A percentile compares a stretch with the other conserved stretches of the same genome.
phyloP scores from a whole-genome alignment of 2,329 filamentous ascomycete species.

The Reticulascus tulasneorum region DNA sequence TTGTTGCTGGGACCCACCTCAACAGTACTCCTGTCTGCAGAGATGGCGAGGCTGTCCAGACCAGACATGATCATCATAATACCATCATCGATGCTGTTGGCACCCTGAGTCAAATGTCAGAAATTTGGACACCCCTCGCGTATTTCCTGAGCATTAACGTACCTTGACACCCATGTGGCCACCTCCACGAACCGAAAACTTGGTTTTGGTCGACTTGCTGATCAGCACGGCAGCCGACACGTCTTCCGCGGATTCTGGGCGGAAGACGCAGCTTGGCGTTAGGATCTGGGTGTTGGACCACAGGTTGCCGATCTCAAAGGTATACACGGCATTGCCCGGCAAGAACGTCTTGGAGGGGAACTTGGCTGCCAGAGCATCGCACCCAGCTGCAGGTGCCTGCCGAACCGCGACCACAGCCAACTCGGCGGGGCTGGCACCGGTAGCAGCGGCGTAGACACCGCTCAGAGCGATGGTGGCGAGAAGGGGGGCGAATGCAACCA shows the following conservation, averaged over 20 bases:
- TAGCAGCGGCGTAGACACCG: no score
- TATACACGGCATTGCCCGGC: constrained; percentile 1
- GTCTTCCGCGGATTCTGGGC: constrained; percentile 19
- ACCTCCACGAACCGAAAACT: constrained; percentile 22
- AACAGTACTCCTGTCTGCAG: constrained; percentile 21
- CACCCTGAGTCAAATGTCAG: no score
- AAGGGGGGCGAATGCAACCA: no score
- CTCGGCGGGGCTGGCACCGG: no score
- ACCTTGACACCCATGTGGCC: constrained; percentile 25
- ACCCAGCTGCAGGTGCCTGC: no score
- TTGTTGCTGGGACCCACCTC: constrained; percentile 25
- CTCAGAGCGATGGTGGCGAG: no score
- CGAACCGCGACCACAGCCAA: no score
- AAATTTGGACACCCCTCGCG: no score
- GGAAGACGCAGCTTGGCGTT: constrained; percentile 18
- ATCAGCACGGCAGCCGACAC: constrained; percentile 22
- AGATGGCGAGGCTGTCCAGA: constrained; percentile 25
- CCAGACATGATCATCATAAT: constrained; percentile 31
- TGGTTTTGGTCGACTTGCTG: no score
- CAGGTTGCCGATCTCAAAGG: constrained; percentile 1
- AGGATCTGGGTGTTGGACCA: constrained; percentile 6
- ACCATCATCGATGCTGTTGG: constrained; percentile 22
- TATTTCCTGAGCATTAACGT: no score
- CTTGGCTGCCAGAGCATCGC: constrained; percentile 1
- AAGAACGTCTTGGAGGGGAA: constrained; percentile 2